Evolutionary conservation across 768 basidiomycete genomes (phyloP).

Genomic region (Pleurotus ostreatus): DNA sequence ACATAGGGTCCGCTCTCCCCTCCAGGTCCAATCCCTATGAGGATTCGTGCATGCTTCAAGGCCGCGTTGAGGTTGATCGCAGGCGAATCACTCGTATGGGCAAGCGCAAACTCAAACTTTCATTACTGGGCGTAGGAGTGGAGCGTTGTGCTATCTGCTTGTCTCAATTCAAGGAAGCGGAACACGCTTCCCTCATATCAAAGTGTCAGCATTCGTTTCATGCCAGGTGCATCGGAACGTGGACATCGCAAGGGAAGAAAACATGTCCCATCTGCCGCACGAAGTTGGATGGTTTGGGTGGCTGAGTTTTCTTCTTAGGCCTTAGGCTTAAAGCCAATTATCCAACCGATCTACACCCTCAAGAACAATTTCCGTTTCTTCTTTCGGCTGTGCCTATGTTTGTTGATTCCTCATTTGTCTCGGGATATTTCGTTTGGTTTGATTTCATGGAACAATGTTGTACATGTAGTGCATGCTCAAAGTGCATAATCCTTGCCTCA

Average conservation of each 20-base stretch:
- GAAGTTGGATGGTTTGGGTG: slow-evolving; percentile 25
- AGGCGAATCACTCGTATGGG: slow-evolving; percentile 59
- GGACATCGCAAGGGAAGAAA: slow-evolving; percentile 50
- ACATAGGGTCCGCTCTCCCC: slow-evolving; percentile 11
- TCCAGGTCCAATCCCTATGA: slow-evolving; percentile 13
- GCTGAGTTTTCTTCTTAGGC: too few relatives aligned
- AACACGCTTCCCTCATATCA: slow-evolving; percentile 52
- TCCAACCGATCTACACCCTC: not conserved
- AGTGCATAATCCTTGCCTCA: not conserved
- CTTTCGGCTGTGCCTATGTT: not conserved
- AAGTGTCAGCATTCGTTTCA: slow-evolving; percentile 66
- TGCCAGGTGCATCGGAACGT: slow-evolving; percentile 56
- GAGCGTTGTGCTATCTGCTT: slow-evolving; percentile 74
- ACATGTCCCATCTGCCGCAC: slow-evolving; percentile 68
- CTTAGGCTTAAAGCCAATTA: not conserved
- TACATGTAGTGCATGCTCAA: not conserved
- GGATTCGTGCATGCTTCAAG: slow-evolving; percentile 24
- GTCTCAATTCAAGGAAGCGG: slow-evolving; percentile 59
- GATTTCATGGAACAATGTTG: not conserved
- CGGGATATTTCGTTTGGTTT: not conserved
- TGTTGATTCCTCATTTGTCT: not conserved
- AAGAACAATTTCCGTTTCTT: not conserved
- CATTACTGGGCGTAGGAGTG: slow-evolving; percentile 57
- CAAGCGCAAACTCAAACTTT: slow-evolving; percentile 67
- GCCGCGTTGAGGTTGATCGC: slow-evolving; percentile 52